Conservation (phyloP, 257 asterid genomes). For the Linderniella brevidens region DNA sequence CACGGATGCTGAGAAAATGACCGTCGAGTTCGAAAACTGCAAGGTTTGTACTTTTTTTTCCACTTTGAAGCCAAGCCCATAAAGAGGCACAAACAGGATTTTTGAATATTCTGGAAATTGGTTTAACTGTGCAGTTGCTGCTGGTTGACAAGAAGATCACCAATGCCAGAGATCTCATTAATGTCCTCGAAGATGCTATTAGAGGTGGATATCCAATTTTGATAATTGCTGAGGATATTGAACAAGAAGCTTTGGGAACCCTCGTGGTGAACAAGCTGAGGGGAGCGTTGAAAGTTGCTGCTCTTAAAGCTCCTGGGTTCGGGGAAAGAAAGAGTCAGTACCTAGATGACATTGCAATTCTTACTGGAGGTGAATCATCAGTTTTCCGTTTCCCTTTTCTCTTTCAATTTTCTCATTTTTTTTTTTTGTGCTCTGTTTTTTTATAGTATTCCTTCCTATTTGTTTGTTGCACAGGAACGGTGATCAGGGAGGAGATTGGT, state of each 20-base stretch:
- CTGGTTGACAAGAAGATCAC: conserved; percentile 93
- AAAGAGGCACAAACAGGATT: neutral
- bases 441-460: no score
- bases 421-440: neutral
- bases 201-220: conserved; percentile 74
- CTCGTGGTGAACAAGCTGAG: conserved; percentile 90
- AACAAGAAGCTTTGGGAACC: conserved; percentile 97
- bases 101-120: conserved; percentile 4
- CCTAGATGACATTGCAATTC: conserved; percentile 88
- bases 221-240: conserved; percentile 91
- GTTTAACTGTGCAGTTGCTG: conserved; percentile 35
- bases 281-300: conserved; percentile 86
- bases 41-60: conserved; percentile 32
- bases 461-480: conserved; percentile 46
- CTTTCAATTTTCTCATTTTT: neutral
- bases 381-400: conserved; percentile 5
- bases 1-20: conserved; percentile 86
- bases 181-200: conserved; percentile 76
- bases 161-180: conserved; percentile 80
- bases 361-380: conserved; percentile 65
- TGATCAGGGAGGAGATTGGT: conserved; percentile 87
- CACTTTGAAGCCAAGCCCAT: neutral
- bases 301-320: conserved; percentile 98
- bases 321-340: conserved; percentile 94
- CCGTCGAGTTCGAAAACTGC: conserved; percentile 89